Percentiles rank a stretch among this genome's conserved stretches.
phyloP scores from a whole-genome alignment of 352 stramenopile genomes.

The Phytophthora meadii region DNA sequence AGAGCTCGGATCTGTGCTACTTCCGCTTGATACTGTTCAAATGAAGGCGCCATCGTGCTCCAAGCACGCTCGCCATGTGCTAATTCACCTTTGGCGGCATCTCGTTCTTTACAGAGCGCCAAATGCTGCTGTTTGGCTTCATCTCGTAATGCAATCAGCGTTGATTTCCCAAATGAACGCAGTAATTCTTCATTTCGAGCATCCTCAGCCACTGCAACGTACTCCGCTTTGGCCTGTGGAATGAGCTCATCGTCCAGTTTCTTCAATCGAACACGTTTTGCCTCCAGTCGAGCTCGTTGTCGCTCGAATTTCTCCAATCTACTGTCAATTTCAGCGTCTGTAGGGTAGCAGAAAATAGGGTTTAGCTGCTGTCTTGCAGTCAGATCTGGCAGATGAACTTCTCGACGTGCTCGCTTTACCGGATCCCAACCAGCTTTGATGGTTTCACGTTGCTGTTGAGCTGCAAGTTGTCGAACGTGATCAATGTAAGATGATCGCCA shows the following conservation, averaged over 20 bases:
- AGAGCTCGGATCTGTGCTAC: slow-evolving; percentile 58
- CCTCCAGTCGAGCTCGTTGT: slow-evolving; percentile 52
- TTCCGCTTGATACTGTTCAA: slow-evolving; percentile 72
- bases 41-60: slow-evolving; percentile 52
- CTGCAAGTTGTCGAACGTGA: slow-evolving; percentile 57
- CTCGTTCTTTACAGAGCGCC: slow-evolving; percentile 54
- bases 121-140: slow-evolving; percentile 67
- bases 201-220: slow-evolving; percentile 77
- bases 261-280: slow-evolving; percentile 48
- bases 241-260: slow-evolving; percentile 60
- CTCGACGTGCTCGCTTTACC: slow-evolving; percentile 37
- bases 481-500: slow-evolving; percentile 75
- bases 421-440: slow-evolving; percentile 77
- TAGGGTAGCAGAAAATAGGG: slow-evolving; percentile 72
- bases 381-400: slow-evolving; percentile 67
- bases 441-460: slow-evolving; percentile 64
- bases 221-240: slow-evolving; percentile 76
- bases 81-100: slow-evolving; percentile 59
- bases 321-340: slow-evolving; percentile 63
- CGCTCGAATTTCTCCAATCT: slow-evolving; percentile 67
- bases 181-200: slow-evolving; percentile 72
- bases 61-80: slow-evolving; percentile 52
- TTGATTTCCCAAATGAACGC: slow-evolving; percentile 64
- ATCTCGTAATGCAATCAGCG: slow-evolving; percentile 69
- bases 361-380: slow-evolving; percentile 70